phyloP scores from a whole-genome alignment of 345 rosid genomes.

The Brassica carinata region DNA sequence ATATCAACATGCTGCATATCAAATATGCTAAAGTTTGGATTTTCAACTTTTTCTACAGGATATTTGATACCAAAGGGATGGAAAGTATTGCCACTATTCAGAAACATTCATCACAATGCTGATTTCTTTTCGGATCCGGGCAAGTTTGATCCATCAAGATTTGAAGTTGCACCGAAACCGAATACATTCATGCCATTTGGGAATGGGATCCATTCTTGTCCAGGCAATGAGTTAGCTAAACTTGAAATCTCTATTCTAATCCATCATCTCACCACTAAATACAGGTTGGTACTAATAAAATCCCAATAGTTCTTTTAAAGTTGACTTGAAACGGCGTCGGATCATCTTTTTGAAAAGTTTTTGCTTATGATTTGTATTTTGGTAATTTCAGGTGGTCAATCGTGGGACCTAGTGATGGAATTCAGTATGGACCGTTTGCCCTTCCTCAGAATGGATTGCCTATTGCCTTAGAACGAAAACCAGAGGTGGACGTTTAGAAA shows the following conservation, averaged over 20 bases:
- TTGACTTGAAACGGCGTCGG: neutral
- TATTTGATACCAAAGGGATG: constrained; percentile 92
- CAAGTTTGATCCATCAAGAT: constrained; percentile 82
- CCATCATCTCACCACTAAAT: constrained; percentile 85
- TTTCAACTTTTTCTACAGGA: constrained; percentile 42
- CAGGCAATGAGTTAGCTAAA: constrained; percentile 87
- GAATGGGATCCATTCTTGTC: constrained; percentile 83
- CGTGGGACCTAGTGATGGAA: constrained; percentile 56
- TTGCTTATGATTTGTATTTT: constrained; percentile 40
- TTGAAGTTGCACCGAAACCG: constrained; percentile 74
- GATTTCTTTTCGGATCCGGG: constrained; percentile 67
- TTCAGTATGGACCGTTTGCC: constrained; percentile 86
- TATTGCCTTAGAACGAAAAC: constrained; percentile 54
- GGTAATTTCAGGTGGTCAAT: constrained; percentile 58
- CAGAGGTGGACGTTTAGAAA: constrained; percentile 8
- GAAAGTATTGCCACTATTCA: constrained; percentile 88
- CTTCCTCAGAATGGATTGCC: constrained; percentile 87
- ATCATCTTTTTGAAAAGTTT: neutral
- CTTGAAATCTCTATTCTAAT: constrained; percentile 73
- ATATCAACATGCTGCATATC: neutral
- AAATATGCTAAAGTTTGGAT: neutral
- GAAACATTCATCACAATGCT: constrained; percentile 83
- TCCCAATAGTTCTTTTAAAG: neutral
- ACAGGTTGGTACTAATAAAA: constrained; percentile 58
- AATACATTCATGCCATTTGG: constrained; percentile 94